Evolutionary conservation across 2,329 filamentous ascomycete species (phyloP).

Genomic region (Scedosporium minutisporum): DNA sequence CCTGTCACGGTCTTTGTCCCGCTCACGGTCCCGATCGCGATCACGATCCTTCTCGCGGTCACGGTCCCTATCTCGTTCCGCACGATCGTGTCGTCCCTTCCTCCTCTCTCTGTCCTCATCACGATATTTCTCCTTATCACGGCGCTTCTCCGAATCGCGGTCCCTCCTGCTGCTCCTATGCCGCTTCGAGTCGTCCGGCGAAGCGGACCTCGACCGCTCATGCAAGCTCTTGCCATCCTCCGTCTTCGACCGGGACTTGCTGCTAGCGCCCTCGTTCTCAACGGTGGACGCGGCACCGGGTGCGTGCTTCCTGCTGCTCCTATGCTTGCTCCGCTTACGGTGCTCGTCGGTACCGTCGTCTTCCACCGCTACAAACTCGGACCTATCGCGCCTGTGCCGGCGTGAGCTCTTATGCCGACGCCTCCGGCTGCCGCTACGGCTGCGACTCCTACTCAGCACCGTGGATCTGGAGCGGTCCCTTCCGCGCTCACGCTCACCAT

Average conservation of each 20-base stretch:
- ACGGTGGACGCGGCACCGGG: slow-evolving; percentile 22
- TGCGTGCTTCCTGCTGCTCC: slow-evolving; percentile 28
- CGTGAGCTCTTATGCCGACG: slow-evolving; percentile 36
- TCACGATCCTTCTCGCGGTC: slow-evolving; percentile 14
- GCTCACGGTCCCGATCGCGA: slow-evolving; percentile 24
- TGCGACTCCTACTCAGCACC: slow-evolving; percentile 7
- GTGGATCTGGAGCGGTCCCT: not conserved
- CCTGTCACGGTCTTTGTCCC: slow-evolving; percentile 20
- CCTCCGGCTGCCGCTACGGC: slow-evolving; percentile 26
- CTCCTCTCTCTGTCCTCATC: slow-evolving; percentile 30
- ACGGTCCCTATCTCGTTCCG: slow-evolving; percentile 5
- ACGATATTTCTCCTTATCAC: slow-evolving; percentile 28
- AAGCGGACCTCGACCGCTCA: slow-evolving; percentile 55
- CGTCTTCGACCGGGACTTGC: slow-evolving; percentile 23
- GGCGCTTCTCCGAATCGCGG: slow-evolving; percentile 34
- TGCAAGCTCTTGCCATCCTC: slow-evolving; percentile 29
- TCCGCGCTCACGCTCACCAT: slow-evolving; percentile 4
- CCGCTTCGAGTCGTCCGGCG: slow-evolving; percentile 47
- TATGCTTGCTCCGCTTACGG: slow-evolving; percentile 42
- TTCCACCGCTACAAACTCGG: slow-evolving; percentile 34
- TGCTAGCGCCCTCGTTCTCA: slow-evolving; percentile 27
- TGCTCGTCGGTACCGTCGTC: slow-evolving; percentile 36
- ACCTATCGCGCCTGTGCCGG: slow-evolving; percentile 46
- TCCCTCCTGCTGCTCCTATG: slow-evolving; percentile 53
- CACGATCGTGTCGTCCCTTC: not conserved